Conservation (phyloP, 306 rosid genomes). For the Hippophae tibetana region DNA sequence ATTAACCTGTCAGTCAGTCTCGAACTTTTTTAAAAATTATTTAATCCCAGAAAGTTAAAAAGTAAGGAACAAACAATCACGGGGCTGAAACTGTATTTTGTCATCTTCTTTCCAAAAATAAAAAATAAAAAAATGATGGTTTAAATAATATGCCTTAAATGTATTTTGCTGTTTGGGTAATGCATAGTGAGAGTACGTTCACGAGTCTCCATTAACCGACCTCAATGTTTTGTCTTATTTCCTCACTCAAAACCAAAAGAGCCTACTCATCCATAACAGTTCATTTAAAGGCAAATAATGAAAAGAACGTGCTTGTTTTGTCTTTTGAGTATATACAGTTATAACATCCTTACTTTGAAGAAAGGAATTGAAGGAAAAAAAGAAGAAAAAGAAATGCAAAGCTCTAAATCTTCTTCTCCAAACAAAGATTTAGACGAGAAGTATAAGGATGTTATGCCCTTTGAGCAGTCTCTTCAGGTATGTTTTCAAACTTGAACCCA, state of each 20-base stretch:
- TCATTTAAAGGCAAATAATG: slow-evolving; percentile 7
- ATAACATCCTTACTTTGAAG: neutral
- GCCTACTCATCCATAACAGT: slow-evolving; percentile 4
- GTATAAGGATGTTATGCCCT: slow-evolving; percentile 28
- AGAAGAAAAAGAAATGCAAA: slow-evolving; percentile 27
- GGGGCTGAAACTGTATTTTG: slow-evolving; percentile 54
- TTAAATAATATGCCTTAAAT: slow-evolving; percentile 14
- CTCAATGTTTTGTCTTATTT: neutral
- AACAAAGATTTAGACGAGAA: slow-evolving; percentile 34
- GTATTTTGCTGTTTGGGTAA: slow-evolving; percentile 20
- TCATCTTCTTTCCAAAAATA: slow-evolving; percentile 26
- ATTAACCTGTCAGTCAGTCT: no score
- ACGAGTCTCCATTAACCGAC: slow-evolving; percentile 22
- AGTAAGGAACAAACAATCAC: slow-evolving; percentile 43
- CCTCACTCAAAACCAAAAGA: slow-evolving; percentile 11
- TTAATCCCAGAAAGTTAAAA: slow-evolving; percentile 5
- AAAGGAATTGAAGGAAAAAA: neutral
- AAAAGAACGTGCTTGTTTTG: neutral
- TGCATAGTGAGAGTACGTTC: slow-evolving; percentile 4
- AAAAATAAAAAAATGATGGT: slow-evolving; percentile 9
- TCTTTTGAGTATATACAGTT: slow-evolving; percentile 4
- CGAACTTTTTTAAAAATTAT: no score
- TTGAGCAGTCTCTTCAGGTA: slow-evolving; percentile 70
- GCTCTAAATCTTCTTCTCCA: slow-evolving; percentile 25
- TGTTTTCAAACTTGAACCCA: neutral